A percentile compares a stretch with the other conserved stretches of the same genome.
These are phyloP conservation scores for Luffa aegyptiaca DNA, from an alignment of 306 rosid genomes.

Conservation along the genomic window DNA sequence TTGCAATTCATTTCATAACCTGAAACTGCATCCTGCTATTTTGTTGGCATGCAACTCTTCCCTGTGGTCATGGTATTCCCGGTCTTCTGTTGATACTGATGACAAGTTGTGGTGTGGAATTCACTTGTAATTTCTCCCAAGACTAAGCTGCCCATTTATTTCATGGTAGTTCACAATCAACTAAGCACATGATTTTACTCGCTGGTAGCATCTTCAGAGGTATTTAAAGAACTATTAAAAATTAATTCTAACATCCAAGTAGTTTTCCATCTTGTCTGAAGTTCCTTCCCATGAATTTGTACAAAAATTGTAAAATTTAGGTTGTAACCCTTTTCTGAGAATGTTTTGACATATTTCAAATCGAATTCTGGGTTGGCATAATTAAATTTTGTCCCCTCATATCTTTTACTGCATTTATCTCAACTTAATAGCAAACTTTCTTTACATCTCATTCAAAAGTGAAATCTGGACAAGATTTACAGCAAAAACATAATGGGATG, in stretches of 20 bases:
- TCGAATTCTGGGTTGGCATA: neutral
- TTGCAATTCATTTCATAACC: neutral
- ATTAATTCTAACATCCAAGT: neutral
- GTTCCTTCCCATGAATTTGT: neutral
- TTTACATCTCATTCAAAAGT: neutral
- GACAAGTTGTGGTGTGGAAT: neutral
- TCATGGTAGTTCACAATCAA: conserved; percentile 6
- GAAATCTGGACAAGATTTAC: neutral
- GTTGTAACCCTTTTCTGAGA: neutral
- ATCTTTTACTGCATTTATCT: neutral
- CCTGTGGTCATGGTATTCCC: neutral
- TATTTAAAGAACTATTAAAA: neutral
- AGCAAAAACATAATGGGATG: neutral
- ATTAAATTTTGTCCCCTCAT: neutral
- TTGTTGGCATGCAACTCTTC: neutral
- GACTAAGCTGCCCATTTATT: neutral
- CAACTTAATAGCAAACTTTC: neutral
- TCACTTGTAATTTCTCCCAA: neutral
- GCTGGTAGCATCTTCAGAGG: neutral
- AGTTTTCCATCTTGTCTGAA: neutral
- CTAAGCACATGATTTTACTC: neutral
- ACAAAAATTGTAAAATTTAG: neutral
- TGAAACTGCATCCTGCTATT: neutral
- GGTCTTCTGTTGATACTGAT: neutral
- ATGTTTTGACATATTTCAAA: neutral